Base-by-base conservation (phyloP, 345 rosid genomes). In the Ricinus communis region DNA sequence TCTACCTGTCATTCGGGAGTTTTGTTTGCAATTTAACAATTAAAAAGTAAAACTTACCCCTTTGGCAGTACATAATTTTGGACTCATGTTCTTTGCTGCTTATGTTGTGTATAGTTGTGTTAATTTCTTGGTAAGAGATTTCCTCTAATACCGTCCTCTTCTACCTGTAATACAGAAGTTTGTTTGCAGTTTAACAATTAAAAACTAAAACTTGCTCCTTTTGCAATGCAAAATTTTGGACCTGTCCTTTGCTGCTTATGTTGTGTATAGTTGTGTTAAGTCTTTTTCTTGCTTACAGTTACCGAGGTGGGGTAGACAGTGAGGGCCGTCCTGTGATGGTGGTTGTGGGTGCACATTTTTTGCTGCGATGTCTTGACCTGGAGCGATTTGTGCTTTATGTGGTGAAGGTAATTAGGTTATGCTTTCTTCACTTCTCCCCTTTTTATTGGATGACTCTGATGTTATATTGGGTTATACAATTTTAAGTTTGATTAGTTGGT, bases 301-400 rank as follows among this genome's bases (percentile, higher is more conserved):
- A 92, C 82, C 97, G 96, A 19, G 97, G 99, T 71, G 99, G 99
- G 55, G 98, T 92, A 40, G 99, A 95, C 74, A 86, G 88, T 21
- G 97, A 95, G 78, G 99, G 97, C 50, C 91, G 74, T 45, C 97
- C 98, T 55, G 96, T 95, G n/a, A 87, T 95, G 91, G 98, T 95
- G 45, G 85, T 95, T 73, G 99, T 95, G 76, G 99, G 99, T 79
- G 99, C 99, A 51, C 99, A 95, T 74, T 89, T 95, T 81, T 83
- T 95, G 80, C 80, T 92, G 71, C 87, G 99, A 49, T 95, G 99
- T 78, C 96, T 95, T 80, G 91, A 95, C 75, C 88, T 95, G 58
- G 98, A 95, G 77, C 90, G 91, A 51, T 95, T 95, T 78, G 84
- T 92, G 73, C 88, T 82, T 73, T 80, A 90, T 83, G 87, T 95